Percentiles rank a stretch among this genome's conserved stretches.
phyloP scores from a whole-genome alignment of 2,329 filamentous ascomycete genomes.

The Trichoderma breve region DNA sequence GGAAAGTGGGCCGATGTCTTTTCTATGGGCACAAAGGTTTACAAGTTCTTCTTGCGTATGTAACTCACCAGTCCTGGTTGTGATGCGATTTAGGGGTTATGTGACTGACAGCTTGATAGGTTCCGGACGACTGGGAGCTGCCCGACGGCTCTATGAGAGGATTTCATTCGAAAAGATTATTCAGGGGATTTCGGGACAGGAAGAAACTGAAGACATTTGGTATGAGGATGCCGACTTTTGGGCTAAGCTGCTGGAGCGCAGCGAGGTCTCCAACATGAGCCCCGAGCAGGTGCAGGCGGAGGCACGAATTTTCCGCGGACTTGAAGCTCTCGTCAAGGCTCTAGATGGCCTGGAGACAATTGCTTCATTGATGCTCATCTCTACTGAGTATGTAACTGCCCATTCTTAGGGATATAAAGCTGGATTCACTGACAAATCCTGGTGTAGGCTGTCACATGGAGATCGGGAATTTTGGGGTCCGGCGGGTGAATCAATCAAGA shows the following conservation, averaged over 20 bases:
- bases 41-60: constrained; percentile 82
- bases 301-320: constrained; percentile 63
- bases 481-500: constrained; percentile 54
- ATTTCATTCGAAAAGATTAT: constrained; percentile 52
- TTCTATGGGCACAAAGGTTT: constrained; percentile 65
- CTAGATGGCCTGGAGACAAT: constrained; percentile 69
- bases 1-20: constrained; percentile 72
- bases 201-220: constrained; percentile 38
- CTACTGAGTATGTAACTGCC: constrained; percentile 46
- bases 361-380: constrained; percentile 53
- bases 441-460: constrained; percentile 7
- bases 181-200: constrained; percentile 38
- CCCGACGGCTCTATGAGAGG: constrained; percentile 51
- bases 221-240: constrained; percentile 43
- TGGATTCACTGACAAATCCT: not conserved
- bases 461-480: constrained; percentile 52
- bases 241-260: constrained; percentile 38
- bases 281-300: constrained; percentile 49
- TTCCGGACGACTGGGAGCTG: constrained; percentile 52
- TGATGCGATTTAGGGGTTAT: not conserved
- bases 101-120: constrained; percentile 34
- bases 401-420: not conserved
- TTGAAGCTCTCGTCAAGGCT: constrained; percentile 64
- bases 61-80: constrained; percentile 24
- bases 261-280: constrained; percentile 36